Evolutionary conservation across 805 yeast species (phyloP).

Genomic region (Helenozyma baotianmanensis): DNA sequence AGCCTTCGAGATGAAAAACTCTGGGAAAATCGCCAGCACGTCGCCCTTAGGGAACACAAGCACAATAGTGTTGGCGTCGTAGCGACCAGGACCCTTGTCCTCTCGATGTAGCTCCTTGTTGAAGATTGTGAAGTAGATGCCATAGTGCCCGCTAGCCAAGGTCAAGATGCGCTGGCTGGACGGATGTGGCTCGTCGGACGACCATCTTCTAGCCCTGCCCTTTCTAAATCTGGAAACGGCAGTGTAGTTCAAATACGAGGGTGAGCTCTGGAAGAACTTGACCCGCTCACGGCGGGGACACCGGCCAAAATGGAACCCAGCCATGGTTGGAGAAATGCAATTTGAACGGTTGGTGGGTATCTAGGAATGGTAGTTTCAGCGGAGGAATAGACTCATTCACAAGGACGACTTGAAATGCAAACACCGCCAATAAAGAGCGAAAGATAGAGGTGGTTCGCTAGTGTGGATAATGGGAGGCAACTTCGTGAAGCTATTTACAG

Average conservation of each 20-base stretch:
- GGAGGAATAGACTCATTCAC: too few species aligned
- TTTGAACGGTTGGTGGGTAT: too few species aligned
- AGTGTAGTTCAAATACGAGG: constrained; percentile 19
- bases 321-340: too few species aligned
- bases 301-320: constrained; percentile 8
- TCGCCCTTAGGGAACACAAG: constrained; percentile 4
- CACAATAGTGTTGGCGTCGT: constrained; percentile 6
- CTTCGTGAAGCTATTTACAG: too few species aligned
- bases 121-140: constrained; percentile 37
- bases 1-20: constrained; percentile 27
- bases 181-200: constrained; percentile 22
- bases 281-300: constrained; percentile 14
- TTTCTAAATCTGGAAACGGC: constrained; percentile 4
- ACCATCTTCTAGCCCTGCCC: constrained; percentile 15
- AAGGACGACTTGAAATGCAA: too few species aligned
- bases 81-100: constrained; percentile 7
- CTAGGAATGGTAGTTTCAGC: too few species aligned
- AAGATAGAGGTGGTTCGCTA: too few species aligned
- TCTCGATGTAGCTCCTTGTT: constrained; percentile 28
- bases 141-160: constrained; percentile 40
- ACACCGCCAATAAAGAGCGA: too few species aligned
- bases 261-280: constrained; percentile 23
- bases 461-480: too few species aligned
- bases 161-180: constrained; percentile 20
- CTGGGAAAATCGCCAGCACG: constrained; percentile 6